Base-by-base conservation (phyloP, 2,329 filamentous ascomycete species). In the Sporothrix mexicana region DNA sequence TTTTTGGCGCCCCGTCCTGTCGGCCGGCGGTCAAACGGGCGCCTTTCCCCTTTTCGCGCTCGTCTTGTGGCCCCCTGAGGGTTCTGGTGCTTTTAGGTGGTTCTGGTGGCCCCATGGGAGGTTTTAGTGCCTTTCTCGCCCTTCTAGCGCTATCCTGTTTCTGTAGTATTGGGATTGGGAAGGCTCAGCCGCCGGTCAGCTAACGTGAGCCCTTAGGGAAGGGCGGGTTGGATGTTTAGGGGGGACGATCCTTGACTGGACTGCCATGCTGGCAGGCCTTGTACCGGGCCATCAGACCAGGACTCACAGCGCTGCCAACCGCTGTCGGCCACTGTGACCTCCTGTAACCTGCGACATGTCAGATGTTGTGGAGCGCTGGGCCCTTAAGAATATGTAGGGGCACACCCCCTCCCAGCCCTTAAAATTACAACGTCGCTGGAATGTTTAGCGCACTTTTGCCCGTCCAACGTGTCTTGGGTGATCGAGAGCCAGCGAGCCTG, bases 11-110 rank as follows among this genome's bases (percentile, higher is more conserved):
- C 74, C 74, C 74, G 74, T 75, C 72, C 70, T 8, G 59, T 68
- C 62, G 49, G 55, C 69, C 59, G 73, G 64, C 72, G 72, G 72
- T 74, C 71, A 53, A 74, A 43, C 74, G 74, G 74, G 73, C 74
- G 71, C 73, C 73, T 72, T 74, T 73, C 70, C 74, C 72, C 70
- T 73, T 75, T 75, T 71, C 23, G 74, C 73, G 59, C 57, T 70
- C 67, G 51, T 67, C 47, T 62, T 45, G 69, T 73, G 62, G 69
- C 57, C 59, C 12, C 61, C 41, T 53, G 49, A 15, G 49, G 64
- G 25, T 45, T 45, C 23, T 30, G 57, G 71, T 71, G 57, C 12
- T 3, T 68, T 53, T 53, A 59, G 49, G 23, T 59, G 64, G 25
- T 45, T 45, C 23, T 30, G 53, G 57, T 66, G 49, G 23, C 17